Evolutionary conservation across 1,139 yeast genomes (phyloP), one percentile per base, ranked within the genome.

Genomic region (Torulaspora globosa): DNA sequence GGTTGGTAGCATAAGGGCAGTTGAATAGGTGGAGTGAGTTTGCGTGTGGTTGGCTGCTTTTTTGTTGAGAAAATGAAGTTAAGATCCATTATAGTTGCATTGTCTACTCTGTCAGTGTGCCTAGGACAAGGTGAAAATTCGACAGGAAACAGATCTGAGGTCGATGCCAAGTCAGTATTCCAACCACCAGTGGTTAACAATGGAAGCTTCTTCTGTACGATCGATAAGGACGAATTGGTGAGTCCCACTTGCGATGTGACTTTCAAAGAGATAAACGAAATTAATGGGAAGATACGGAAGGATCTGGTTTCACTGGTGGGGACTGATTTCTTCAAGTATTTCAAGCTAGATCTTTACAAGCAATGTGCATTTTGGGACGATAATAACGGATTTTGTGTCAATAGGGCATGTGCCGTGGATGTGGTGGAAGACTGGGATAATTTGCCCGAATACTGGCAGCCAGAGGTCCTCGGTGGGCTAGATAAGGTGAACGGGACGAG

Each of bases 361-460:
- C 80, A 81, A 63, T 94, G 99, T 66, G 90, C 95, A 32, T 88
- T 89, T 64, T 85, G 94, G 84, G 79, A 81, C 48, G 85, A 82
- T 55, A 86, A 80, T 57, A 85, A 82, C 23, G 75, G 73, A 1
- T 81, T 89, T 64, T 94, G 99, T 66, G 90, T 95, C 56, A 89
- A 94, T 60, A 78, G 89, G 54, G 87, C 90, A 44, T 94, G 99
- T 69, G 96, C 97, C 2, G 95, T 94, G 27, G 97, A 92, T 65
- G 77, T 85, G 59, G 76, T 74, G 16, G 74, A 72, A 40, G 75
- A 73, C 49, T 83, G 88, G 84, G 73, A 76, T 43, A 79, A 78
- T 30, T 74, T 87, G 41, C 86, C 88, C 27, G 86, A 84, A 49
- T 74, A 76, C 45, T 79, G 88, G 76, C 79, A 83, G 53, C 88